Conservation (phyloP, 805 yeast genomes). For the Candida fluviatilis region DNA sequence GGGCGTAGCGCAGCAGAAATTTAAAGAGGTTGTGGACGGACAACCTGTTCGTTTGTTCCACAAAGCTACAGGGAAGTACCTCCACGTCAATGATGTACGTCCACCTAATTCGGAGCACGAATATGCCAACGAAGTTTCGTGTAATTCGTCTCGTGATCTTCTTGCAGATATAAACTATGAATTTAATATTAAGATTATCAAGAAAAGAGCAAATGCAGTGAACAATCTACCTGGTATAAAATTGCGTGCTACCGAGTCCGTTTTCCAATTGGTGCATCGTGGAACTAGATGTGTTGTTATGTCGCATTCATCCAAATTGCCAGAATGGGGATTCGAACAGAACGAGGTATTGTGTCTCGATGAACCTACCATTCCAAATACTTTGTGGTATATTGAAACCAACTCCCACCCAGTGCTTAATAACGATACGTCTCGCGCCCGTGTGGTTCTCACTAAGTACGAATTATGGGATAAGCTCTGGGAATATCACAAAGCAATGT, state of each 20-base stretch:
- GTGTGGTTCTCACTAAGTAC: constrained; percentile 18
- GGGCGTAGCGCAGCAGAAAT: constrained; percentile 35
- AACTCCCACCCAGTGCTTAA: constrained; percentile 51
- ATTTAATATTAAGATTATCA: constrained; percentile 55
- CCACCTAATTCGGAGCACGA: constrained; percentile 93
- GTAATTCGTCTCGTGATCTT: constrained; percentile 60
- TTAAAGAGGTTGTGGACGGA: constrained; percentile 45
- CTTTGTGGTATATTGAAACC: constrained; percentile 72
- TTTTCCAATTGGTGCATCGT: constrained; percentile 64
- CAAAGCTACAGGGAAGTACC: constrained; percentile 56
- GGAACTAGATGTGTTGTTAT: constrained; percentile 67
- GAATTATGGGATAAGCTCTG: constrained; percentile 47
- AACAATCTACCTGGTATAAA: constrained; percentile 30
- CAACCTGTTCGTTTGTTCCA: constrained; percentile 68
- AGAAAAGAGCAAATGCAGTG: constrained; percentile 29
- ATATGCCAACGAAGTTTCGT: constrained; percentile 78
- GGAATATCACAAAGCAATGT: constrained; percentile 58
- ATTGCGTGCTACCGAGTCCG: constrained; percentile 57
- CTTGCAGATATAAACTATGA: constrained; percentile 66
- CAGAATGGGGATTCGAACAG: constrained; percentile 81
- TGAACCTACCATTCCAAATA: constrained; percentile 61
- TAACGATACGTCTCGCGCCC: constrained; percentile 15
- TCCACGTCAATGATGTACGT: constrained; percentile 66
- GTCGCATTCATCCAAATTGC: constrained; percentile 70
- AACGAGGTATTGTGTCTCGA: constrained; percentile 87